Percentiles rank a stretch among this genome's conserved stretches.
phyloP scores from a whole-genome alignment of 2,329 filamentous ascomycete genomes.

The Coniella vitis region DNA sequence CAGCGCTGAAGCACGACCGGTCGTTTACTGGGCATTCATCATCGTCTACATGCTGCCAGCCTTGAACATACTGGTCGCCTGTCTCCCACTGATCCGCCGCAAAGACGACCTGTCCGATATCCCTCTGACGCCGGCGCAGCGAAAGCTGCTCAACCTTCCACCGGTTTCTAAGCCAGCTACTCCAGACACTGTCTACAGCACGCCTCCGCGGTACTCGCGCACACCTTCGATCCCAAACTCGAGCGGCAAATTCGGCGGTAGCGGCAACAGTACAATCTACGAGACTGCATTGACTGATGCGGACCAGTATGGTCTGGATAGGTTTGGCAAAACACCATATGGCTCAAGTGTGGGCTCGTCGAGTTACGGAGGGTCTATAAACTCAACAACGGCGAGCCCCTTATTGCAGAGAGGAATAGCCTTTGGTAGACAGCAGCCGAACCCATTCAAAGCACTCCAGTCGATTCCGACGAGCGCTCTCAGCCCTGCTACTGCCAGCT shows the following conservation, averaged over 20 bases:
- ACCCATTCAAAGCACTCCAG: slow-evolving; percentile 25
- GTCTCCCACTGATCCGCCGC: slow-evolving; percentile 64
- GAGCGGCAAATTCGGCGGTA: slow-evolving; percentile 36
- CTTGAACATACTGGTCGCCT: slow-evolving; percentile 64
- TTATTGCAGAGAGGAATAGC: slow-evolving; percentile 63
- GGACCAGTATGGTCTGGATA: too few species aligned
- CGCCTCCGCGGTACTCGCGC: slow-evolving; percentile 78
- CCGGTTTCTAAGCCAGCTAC: slow-evolving; percentile 57
- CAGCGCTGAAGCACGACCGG: slow-evolving; percentile 26
- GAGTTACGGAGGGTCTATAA: slow-evolving; percentile 38
- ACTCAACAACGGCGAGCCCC: slow-evolving; percentile 40
- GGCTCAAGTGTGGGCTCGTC: slow-evolving; percentile 20
- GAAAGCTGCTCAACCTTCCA: slow-evolving; percentile 73
- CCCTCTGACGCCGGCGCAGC: slow-evolving; percentile 81
- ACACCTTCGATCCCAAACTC: slow-evolving; percentile 62
- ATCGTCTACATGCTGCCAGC: slow-evolving; percentile 50
- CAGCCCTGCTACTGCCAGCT: slow-evolving; percentile 37
- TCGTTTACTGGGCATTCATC: slow-evolving; percentile 39
- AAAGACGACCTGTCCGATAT: slow-evolving; percentile 82
- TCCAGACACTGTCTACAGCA: slow-evolving; percentile 68
- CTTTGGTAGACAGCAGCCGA: slow-evolving; percentile 34
- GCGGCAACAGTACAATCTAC: too few species aligned
- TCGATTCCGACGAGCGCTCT: slow-evolving; percentile 54
- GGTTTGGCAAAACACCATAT: too few species aligned
- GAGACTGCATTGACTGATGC: too few species aligned